Evolutionary conservation across 1,139 yeast genomes (phyloP), one percentile per base, ranked within the genome.

Genomic region (Pichia cactophila): DNA sequence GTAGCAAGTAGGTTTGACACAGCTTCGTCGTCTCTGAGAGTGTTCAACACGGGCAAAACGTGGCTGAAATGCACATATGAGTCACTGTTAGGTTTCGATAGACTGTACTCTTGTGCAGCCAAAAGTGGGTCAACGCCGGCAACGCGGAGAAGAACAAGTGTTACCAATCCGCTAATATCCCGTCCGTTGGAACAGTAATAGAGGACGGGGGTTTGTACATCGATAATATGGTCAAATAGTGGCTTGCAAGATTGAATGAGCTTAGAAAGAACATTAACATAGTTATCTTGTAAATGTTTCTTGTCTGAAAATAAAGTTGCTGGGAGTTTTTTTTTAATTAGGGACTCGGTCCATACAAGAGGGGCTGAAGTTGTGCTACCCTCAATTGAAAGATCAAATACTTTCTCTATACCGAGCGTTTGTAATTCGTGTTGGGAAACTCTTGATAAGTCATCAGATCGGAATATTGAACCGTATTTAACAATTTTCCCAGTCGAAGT

Each of bases 171-270:
- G 0, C 96, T 87, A 45, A 95, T 74, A 62, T 88, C 96, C 62
- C 86, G 87, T 2, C 96, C 96, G 1, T 94, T 94, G 2, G 90
- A 80, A 64, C 95, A 87, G 61, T 86, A 94, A 62, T 82, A 78
- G 7, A 84, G 67, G 54, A 86, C 69, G 2, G 80, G 78, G 16
- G 70, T 70, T 20, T 69, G 73, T 33, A 70, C 62, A 54, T 83
- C 86, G 43, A 81, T 69, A 42, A 87, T 69, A 58, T 69, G 76
- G 45, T 68, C 65, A 56, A 83, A 79, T 33, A 84, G 71, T 2
- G 63, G 61, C 46, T 66, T 70, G 59, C 77, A 80, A 3, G 78
- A 69, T 3, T 56, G 59, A 10, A 31, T 12, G 3, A 31, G n/a
- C 11, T 31, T 31, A 3, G 35, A 14, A 12, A 31, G n/a, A 12